phyloP scores from a whole-genome alignment of 495 filamentous ascomycete genomes.

The Penicillium canescens region DNA sequence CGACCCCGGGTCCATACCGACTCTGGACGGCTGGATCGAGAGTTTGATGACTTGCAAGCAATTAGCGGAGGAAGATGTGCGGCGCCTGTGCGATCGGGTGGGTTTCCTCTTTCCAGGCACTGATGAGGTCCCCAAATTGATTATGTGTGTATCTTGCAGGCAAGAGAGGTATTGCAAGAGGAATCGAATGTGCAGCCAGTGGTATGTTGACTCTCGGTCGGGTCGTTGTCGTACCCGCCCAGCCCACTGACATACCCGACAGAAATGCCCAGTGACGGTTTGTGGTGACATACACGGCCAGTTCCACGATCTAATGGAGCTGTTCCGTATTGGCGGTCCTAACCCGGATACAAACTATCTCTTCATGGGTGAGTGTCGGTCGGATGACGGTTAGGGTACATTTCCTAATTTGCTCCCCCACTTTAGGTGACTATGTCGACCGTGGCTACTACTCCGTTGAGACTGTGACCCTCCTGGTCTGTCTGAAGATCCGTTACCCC shows the following conservation, averaged over 20 bases:
- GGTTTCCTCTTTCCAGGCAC: constrained; percentile 27
- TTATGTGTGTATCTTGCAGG: constrained; percentile 50
- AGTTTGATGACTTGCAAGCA: constrained; percentile 98
- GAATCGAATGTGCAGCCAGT: constrained; percentile 99
- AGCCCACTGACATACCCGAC: constrained; percentile 26
- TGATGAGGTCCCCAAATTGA: constrained; percentile 14
- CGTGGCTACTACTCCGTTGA: constrained; percentile 97
- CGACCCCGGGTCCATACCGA: constrained; percentile 87
- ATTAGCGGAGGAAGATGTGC: constrained; percentile 90
- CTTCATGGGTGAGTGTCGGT: constrained; percentile 76
- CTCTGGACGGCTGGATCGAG: constrained; percentile 97
- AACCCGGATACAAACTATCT: constrained; percentile 95
- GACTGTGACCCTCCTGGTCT: constrained; percentile 91
- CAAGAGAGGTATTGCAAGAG: constrained; percentile 92
- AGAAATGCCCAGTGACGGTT: constrained; percentile 95
- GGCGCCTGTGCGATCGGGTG: constrained; percentile 96
- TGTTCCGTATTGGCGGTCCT: constrained; percentile 89
- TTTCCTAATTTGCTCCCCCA: constrained; percentile 1
- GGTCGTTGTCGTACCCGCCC: constrained; percentile 9
- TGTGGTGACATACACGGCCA: constrained; percentile 94
- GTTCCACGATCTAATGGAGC: constrained; percentile 93
- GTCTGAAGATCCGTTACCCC: constrained; percentile 93
- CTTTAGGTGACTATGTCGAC: constrained; percentile 89
- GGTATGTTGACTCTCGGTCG: constrained; percentile 59
- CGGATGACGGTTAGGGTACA: constrained; percentile 13